phyloP scores from a whole-genome alignment of 139 green algal genomes.

The Monoraphidium neglectum region DNA sequence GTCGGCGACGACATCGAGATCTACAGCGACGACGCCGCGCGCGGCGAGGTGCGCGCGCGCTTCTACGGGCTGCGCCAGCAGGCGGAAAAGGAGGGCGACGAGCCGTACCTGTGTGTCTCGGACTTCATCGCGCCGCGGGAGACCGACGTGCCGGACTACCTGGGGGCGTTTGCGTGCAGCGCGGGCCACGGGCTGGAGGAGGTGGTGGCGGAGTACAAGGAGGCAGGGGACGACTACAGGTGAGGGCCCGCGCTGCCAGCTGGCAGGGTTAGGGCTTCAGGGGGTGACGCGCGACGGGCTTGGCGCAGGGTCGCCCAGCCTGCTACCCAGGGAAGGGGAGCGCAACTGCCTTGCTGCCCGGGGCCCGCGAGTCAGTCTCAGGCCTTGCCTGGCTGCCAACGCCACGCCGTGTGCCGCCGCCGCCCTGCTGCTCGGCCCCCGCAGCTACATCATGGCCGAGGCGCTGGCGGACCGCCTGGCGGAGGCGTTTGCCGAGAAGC shows the following conservation, averaged over 20 bases:
- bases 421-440: too few species aligned
- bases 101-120: constrained; percentile 90
- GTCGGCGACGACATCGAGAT: constrained; percentile 96
- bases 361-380: too few species aligned
- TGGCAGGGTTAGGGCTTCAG: too few species aligned
- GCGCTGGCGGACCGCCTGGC: constrained; percentile 96
- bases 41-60: constrained; percentile 23
- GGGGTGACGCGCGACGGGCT: too few species aligned
- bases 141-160: constrained; percentile 88
- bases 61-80: constrained; percentile 88
- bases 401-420: too few species aligned
- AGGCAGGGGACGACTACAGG: constrained; percentile 40
- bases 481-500: constrained; percentile 95
- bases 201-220: constrained; percentile 79
- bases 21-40: constrained; percentile 55
- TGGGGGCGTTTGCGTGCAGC: constrained; percentile 94
- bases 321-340: too few species aligned
- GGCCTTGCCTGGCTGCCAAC: too few species aligned
- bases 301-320: too few species aligned
- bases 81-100: constrained; percentile 86
- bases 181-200: constrained; percentile 91
- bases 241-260: background rate
- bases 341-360: too few species aligned
- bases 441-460: constrained; percentile 98
- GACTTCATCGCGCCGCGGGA: constrained; percentile 96